Conservation (phyloP, 148 eudicot genomes). For the Talinum fruticosum region DNA sequence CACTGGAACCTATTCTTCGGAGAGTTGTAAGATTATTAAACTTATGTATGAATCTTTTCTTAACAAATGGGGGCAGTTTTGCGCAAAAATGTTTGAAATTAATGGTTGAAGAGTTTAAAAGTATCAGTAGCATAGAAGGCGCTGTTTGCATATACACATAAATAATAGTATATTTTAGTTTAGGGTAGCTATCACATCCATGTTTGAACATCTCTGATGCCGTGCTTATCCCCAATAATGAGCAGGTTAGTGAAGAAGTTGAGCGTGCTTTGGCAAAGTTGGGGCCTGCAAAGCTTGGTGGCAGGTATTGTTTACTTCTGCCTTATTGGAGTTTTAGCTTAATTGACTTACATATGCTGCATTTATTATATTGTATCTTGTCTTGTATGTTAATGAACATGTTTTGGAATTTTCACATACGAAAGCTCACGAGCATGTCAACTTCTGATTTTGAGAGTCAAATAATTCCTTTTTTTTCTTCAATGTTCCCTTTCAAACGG, state of each 20-base stretch:
- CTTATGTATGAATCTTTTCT: slow-evolving; percentile 33
- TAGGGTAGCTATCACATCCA: neutral
- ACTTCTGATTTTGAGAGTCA: neutral
- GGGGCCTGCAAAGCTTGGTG: slow-evolving; percentile 56
- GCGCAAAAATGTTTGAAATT: neutral
- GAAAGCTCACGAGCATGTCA: too few species aligned
- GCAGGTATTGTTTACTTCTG: slow-evolving; percentile 45
- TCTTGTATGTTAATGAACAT: too few species aligned
- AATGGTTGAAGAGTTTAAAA: neutral
- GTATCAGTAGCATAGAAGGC: too few species aligned
- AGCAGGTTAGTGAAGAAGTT: slow-evolving; percentile 96
- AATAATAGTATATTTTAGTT: neutral
- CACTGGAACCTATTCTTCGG: slow-evolving; percentile 93
- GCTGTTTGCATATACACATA: neutral
- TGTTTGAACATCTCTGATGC: neutral
- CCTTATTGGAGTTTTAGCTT: neutral
- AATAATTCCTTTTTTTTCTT: neutral
- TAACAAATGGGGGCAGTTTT: neutral
- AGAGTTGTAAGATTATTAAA: slow-evolving; percentile 81
- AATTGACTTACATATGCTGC: neutral
- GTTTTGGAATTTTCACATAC: too few species aligned
- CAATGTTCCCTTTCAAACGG: neutral
- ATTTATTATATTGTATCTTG: too few species aligned
- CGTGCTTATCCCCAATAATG: slow-evolving; percentile 12
- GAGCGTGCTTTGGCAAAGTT: slow-evolving; percentile 94